phyloP scores from a whole-genome alignment of 306 rosid genomes.

The Glycine latifolia region DNA sequence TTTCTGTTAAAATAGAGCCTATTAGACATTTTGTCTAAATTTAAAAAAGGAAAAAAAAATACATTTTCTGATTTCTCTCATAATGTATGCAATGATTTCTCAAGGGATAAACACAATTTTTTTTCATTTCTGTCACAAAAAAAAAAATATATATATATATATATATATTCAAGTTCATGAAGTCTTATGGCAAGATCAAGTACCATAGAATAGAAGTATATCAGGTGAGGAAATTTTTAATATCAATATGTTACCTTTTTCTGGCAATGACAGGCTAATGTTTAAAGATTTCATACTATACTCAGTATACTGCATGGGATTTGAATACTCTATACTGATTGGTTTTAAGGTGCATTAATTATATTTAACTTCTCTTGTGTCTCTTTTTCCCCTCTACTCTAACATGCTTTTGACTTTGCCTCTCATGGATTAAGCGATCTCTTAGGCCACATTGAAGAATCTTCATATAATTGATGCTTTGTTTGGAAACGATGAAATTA shows the following conservation, averaged over 20 bases:
- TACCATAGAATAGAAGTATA: not conserved
- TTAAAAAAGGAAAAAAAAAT: no score
- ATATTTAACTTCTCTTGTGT: no score
- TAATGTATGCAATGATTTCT: no score
- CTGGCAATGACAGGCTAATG: not conserved
- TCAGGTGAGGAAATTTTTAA: not conserved
- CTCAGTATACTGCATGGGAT: no score
- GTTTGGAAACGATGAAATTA: not conserved
- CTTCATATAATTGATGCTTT: not conserved
- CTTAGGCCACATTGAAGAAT: not conserved
- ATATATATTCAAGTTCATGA: not conserved
- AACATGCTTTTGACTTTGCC: not conserved
- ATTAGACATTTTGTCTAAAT: no score
- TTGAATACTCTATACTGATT: no score
- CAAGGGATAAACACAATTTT: no score
- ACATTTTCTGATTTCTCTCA: no score
- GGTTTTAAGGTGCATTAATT: no score
- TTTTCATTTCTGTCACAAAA: no score
- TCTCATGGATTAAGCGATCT: no score
- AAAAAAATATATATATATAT: not conserved
- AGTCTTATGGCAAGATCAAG: not conserved
- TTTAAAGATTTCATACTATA: no score
- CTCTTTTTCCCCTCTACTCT: not conserved
- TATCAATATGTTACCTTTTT: not conserved
- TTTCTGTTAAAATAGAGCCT: not conserved